Base-by-base conservation (phyloP, 306 rosid genomes). In the Purshia tridentata region DNA sequence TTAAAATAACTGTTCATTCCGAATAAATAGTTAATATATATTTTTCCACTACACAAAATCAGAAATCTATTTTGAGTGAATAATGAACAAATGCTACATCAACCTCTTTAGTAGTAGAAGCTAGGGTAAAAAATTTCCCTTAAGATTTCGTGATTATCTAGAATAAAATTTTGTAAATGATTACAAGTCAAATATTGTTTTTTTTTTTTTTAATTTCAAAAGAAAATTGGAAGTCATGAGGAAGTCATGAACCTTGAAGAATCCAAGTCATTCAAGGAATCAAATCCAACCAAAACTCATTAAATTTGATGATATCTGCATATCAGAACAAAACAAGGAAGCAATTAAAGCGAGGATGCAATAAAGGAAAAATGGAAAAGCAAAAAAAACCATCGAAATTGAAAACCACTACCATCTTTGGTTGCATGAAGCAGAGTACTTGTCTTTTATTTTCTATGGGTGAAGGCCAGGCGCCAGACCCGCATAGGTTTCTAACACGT, bases 401-500 rank as follows among this genome's bases (percentile, higher is more conserved):
- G 9, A 40, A 18, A 60, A 60, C 47, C 22, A 1, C 12, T 18
- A n/a, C 65, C 23, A 20, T 6, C 20, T 15, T 9, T 16, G 67
- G 35, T 44, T 23, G 54, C 20, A 47, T 50, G 14, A 15, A 44
- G 54, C 63, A 50, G 40, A 6, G 19, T 29, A 53, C 51, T 53
- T 16, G 61, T 69, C 73, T 53, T 69, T 42, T 16, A 56, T 18
- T 23, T 6, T 2, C 45, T 6, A 53, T 8, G 13, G 29, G 61
- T 37, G 18, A 12, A 11, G 59, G 18, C 6, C 60, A 48, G 2
- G 37, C 35, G 35, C 35, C 35, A 29, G 35, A 29, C 35, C 37
- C 64, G 29, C 42, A 2, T 14, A 2, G 65, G 69, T 48, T 70
- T 70, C 78, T 1, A 76, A 74, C 92, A 84, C 88, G 86, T 84